Evolutionary conservation across 2,329 filamentous ascomycete genomes (phyloP), one percentile per base, ranked within the genome.

Genomic region (Colletotrichum higginsianum): DNA sequence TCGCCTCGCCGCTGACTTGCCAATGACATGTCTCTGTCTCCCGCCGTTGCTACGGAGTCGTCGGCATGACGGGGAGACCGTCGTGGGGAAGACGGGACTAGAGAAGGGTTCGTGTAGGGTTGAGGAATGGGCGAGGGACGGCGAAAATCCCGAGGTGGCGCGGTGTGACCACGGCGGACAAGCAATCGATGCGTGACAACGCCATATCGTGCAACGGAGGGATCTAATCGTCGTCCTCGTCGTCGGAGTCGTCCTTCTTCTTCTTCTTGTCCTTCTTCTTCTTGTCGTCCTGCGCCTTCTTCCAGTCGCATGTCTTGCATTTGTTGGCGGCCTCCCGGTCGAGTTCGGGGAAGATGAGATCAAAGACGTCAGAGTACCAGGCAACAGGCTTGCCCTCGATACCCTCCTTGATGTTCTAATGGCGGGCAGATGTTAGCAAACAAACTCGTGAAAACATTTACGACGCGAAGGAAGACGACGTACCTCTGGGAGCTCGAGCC

Each of bases 401-500:
- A 75, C 95, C 95, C 79, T 97, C 90, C 85, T 98, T 99, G 86
- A 99, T 99, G 80, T 98, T 98, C 96, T 99, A 80, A 13, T 70
- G 67, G 44, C 63, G 55, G 35, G 64, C 61, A 64, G 55, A 46
- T 52, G 61, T 71, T 21, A 66, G 55, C 26, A 49, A 60, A 15
- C 3, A 53, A 23, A 18, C 47, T 40, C 30, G 53, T 46, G 44
- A 21, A 30, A 7, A 52, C 11, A 21, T 21, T n/a, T 4, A 23
- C 8, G 18, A 38, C 21, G 40, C 11, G 40, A 35, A 38, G 21
- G 9, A 15, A 2, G 23, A 2, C 11, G 57, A 88, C 94, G 82
- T 89, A 98, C 96, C 88, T 98, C 93, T 66, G 97, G 96, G 76
- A 99, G 87, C 83, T 99, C 96, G 62, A 98, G 86, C 97, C 96